These are phyloP conservation scores for Fraxinus americana DNA, from an alignment of 257 asterid species.

Conservation along the genomic window DNA sequence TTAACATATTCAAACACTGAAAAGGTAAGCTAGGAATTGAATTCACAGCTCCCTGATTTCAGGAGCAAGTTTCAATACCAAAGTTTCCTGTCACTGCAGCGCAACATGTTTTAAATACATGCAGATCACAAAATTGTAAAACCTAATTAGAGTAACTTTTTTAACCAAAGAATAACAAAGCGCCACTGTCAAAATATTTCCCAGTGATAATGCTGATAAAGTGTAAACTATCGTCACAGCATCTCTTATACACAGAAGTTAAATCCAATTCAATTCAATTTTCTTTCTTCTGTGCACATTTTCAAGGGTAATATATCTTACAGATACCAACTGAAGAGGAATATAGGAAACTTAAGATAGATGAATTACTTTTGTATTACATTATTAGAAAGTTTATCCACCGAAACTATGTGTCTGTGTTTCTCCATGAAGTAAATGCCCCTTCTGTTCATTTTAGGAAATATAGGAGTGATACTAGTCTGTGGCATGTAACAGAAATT, in stretches of 20 bases:
- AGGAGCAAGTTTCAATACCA: neutral
- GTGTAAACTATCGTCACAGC: neutral
- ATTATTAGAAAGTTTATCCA: too few relatives aligned
- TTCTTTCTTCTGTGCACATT: neutral
- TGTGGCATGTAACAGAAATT: neutral
- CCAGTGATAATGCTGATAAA: neutral
- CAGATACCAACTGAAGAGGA: neutral
- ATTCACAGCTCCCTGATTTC: neutral
- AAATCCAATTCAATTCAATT: neutral
- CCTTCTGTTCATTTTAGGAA: neutral
- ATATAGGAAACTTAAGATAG: neutral
- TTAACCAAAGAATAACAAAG: neutral
- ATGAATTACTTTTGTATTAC: neutral
- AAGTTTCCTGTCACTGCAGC: neutral
- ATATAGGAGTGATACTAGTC: too few relatives aligned
- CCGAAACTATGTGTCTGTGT: too few relatives aligned
- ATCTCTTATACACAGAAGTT: neutral
- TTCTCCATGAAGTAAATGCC: neutral
- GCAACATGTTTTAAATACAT: neutral
- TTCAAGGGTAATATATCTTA: neutral
- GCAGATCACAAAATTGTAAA: neutral
- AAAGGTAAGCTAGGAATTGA: neutral
- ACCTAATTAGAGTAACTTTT: neutral
- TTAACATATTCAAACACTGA: conserved; percentile 9
- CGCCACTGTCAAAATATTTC: neutral